Evolutionary conservation across 768 basidiomycete genomes (phyloP).

Genomic region (Lactifluus echinatus): DNA sequence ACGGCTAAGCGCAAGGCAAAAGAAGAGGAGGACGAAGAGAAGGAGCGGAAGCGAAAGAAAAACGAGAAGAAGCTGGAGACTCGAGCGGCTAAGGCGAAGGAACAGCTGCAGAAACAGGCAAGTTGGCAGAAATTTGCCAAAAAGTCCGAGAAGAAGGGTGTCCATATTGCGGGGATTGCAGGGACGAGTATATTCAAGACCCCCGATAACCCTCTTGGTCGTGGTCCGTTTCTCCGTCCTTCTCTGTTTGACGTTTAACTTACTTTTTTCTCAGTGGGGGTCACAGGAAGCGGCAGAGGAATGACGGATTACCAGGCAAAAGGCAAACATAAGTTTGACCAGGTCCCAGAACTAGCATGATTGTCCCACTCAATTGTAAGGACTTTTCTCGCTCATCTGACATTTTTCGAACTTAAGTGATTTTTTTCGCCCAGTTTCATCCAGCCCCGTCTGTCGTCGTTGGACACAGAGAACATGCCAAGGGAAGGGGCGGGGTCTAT

Average conservation of each 20-base stretch:
- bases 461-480: slow-evolving; percentile 7
- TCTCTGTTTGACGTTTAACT: slow-evolving; percentile 1
- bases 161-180: slow-evolving; percentile 79
- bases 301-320: slow-evolving; percentile 20
- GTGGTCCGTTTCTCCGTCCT: slow-evolving; percentile 44
- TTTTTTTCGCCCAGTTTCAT: not conserved
- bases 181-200: slow-evolving; percentile 94
- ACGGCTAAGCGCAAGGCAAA: slow-evolving; percentile 70
- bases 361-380: slow-evolving; percentile 1
- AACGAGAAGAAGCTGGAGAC: slow-evolving; percentile 89
- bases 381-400: not conserved
- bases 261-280: slow-evolving; percentile 7
- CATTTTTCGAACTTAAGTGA: not conserved
- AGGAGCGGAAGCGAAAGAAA: slow-evolving; percentile 87
- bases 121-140: slow-evolving; percentile 95
- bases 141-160: slow-evolving; percentile 88
- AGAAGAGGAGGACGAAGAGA: slow-evolving; percentile 78
- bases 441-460: not conserved
- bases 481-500: slow-evolving; percentile 12
- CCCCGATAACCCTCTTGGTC: slow-evolving; percentile 82
- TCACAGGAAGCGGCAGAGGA: slow-evolving; percentile 15
- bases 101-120: slow-evolving; percentile 74
- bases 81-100: slow-evolving; percentile 79
- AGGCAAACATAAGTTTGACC: slow-evolving; percentile 20
- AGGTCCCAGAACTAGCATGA: slow-evolving; percentile 5